Conservation (phyloP, 2,329 filamentous ascomycete species). For the Beauveria sp. region DNA sequence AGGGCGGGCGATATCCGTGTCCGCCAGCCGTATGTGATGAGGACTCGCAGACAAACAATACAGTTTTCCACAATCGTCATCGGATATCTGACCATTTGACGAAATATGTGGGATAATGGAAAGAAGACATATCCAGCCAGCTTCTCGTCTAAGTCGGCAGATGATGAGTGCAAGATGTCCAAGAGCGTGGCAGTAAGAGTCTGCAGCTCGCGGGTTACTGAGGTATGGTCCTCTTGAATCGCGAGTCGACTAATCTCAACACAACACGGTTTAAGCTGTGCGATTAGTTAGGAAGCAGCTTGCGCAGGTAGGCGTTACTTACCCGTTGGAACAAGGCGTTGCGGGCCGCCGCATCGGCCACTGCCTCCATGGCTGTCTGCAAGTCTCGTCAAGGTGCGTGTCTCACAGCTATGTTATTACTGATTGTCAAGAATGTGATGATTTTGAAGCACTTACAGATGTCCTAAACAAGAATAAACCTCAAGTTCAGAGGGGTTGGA, state of each 20-base stretch:
- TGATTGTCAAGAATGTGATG: neutral
- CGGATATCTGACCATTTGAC: conserved; percentile 64
- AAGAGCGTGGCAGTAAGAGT: conserved; percentile 39
- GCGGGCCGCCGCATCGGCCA: conserved; percentile 17
- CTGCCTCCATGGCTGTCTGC: conserved; percentile 20
- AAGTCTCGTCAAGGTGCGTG: conserved; percentile 1
- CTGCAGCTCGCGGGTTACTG: conserved; percentile 36
- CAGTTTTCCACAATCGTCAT: conserved; percentile 67
- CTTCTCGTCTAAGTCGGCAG: conserved; percentile 61
- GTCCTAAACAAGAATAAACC: neutral
- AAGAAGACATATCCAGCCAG: conserved; percentile 94
- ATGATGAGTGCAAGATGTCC: conserved; percentile 37
- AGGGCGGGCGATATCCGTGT: conserved; percentile 61
- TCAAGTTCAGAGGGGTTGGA: no score
- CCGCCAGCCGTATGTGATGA: conserved; percentile 76
- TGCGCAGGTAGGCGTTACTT: neutral
- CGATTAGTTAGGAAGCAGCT: neutral
- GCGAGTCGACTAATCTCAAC: conserved; percentile 52
- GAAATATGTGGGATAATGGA: conserved; percentile 79
- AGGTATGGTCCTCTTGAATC: conserved; percentile 38
- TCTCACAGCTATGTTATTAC: neutral
- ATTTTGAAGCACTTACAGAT: neutral
- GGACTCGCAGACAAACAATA: conserved; percentile 63
- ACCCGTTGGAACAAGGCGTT: conserved; percentile 27
- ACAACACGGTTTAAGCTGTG: conserved; percentile 55